Evolutionary conservation across 2,329 filamentous ascomycete species (phyloP), one percentile per base, ranked within the genome.

Genomic region (Xylaria sp.): DNA sequence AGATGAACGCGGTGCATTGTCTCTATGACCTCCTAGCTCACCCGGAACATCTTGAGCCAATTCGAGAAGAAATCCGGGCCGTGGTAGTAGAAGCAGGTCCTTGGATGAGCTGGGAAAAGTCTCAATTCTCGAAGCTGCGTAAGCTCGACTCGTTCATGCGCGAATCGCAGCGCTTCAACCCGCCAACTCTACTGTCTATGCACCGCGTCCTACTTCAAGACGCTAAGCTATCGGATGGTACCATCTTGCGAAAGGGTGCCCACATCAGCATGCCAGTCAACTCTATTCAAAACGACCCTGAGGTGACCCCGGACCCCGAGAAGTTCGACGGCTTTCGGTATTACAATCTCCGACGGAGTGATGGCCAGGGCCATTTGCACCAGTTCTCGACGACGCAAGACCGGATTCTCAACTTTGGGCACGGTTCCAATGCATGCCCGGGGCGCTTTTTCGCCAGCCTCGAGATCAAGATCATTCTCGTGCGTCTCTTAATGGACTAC

Each of bases 401-500:
- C 10, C 34, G 15, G 20, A 45, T 43, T 7, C 55, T 58, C 34
- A 43, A 43, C 55, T 58, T 58, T n/a, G 34, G 55, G 1, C 36
- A 58, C 34, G 55, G 34, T 30, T 20, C 34, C 23, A 41, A 30
- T 30, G 55, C 55, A 6, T 58, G 55, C n/a, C 55, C 34, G 1
- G 55, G 34, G 20, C 55, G 34, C 20, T 58, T 58, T 20, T 58
- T 58, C 36, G 55, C 55, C 8, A 41, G 30, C 32, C 2, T 23
- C n/a, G 52, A 56, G 52, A 56, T 56, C 34, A 56, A 56, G 15
- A 39, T 41, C 20, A 36, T 56, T 18, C 52, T 56, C n/a, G 52
- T 39, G 52, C 28, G 28, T 30, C 28, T 30, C 3, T 30, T 30
- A 6, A 30, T 30, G 28, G 28, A 30, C 28, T 30, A 30, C 6